These are phyloP conservation scores for Larix sibirica DNA, from an alignment of 83 land plant genomes.

Conservation along the genomic window DNA sequence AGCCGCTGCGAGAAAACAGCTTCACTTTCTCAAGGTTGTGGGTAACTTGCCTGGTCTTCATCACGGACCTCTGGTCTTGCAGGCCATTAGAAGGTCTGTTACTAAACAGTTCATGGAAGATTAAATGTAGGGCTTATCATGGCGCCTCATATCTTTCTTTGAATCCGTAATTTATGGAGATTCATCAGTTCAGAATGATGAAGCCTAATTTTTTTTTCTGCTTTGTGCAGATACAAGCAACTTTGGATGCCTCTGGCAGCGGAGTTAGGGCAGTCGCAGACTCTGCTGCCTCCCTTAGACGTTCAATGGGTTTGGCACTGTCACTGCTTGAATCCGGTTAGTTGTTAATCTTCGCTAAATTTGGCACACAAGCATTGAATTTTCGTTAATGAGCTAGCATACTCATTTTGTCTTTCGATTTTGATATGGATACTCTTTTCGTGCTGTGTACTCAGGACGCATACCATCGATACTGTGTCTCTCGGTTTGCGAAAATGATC, in stretches of 20 bases:
- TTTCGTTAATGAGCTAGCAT: too few relatives aligned
- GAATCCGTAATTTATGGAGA: not conserved
- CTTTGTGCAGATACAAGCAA: conserved; percentile 63
- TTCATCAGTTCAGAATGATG: not conserved
- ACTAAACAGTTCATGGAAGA: not conserved
- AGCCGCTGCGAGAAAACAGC: conserved; percentile 40
- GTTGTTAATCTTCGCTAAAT: not conserved
- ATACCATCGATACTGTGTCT: conserved; percentile 65
- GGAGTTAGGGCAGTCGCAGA: conserved; percentile 26
- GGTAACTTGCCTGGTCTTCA: conserved; percentile 43
- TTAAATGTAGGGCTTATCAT: not conserved
- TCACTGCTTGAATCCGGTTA: conserved; percentile 79
- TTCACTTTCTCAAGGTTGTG: conserved; percentile 42
- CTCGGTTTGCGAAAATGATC: conserved; percentile 51
- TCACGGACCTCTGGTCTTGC: conserved; percentile 23
- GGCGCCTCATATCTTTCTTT: not conserved
- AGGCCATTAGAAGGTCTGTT: conserved; percentile 44
- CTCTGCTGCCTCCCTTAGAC: conserved; percentile 73
- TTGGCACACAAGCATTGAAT: not conserved
- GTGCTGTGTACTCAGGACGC: conserved; percentile 29
- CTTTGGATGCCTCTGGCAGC: conserved; percentile 85
- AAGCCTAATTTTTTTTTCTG: not conserved
- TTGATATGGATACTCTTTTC: not conserved
- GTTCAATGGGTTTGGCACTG: conserved; percentile 95
- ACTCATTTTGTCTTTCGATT: too few relatives aligned